Evolutionary conservation across 306 rosid species (phyloP), one percentile per base, ranked within the genome.

Genomic region (Fragaria iinumae): DNA sequence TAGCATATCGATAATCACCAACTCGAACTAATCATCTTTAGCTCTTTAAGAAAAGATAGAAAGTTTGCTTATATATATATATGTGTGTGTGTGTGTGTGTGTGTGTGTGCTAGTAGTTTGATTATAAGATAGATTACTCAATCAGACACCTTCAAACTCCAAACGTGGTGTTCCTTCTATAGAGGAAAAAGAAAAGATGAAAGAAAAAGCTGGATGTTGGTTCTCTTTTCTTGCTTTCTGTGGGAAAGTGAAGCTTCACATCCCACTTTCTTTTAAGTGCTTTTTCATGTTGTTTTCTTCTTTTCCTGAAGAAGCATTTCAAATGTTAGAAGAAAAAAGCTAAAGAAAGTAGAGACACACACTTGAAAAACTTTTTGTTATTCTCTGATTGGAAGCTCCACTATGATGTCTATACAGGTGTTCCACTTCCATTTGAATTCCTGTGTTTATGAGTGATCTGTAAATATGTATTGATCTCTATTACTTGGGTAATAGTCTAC

Each of bases 221-320:
- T 64, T 70, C 62, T 65, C 68, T 69, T 62, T 59, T 48, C 59
- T 79, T 39, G 62, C 68, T 82, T 60, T 63, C 69, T 23, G 67
- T 57, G 27, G 41, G 69, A 78, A 71, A 80, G 76, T 67, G 67
- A 60, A 48, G 74, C 76, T 70, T 82, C 78, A 23, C 74, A 75
- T 67, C 69, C 68, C 81, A 56, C 72, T 81, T 66, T 53, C 71
- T 81, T 52, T 45, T 23, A n/a, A 38, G 17, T 29, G 73, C 84
- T 73, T 68, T 78, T 76, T 75, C 63, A 55, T 60, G 73, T 67
- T 53, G 32, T 29, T 18, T 45, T 23, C 3, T 27, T 29, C 25
- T 45, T 43, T 55, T 72, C 5, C 69, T 7, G 17, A 38, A 36
- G 65, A 53, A 21, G 65, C 69, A 72, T 75, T 69, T 77, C 63